phyloP scores from a whole-genome alignment of 2,329 filamentous ascomycete species.

The Lachnellula hyalina region DNA sequence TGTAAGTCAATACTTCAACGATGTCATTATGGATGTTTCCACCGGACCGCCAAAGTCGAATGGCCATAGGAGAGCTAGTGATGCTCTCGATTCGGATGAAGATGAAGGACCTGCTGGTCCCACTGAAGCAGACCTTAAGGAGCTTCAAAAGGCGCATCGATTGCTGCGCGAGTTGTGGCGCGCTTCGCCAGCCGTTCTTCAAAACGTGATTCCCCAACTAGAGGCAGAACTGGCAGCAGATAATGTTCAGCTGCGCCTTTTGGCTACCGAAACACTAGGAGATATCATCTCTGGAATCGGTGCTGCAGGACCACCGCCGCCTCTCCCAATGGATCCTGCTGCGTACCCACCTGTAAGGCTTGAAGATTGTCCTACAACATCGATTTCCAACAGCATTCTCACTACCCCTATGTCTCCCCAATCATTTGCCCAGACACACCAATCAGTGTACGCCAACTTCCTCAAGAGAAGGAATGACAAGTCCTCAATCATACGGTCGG shows the following conservation, averaged over 20 bases:
- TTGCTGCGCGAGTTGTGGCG: constrained; percentile 91
- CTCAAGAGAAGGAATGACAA: constrained; percentile 84
- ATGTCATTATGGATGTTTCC: constrained; percentile 87
- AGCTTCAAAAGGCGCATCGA: constrained; percentile 82
- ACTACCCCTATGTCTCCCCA: constrained; percentile 81
- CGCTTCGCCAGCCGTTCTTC: constrained; percentile 78
- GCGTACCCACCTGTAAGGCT: constrained; percentile 76
- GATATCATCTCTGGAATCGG: constrained; percentile 94
- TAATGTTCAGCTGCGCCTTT: constrained; percentile 75
- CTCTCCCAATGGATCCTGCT: constrained; percentile 68
- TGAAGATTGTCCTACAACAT: constrained; percentile 49
- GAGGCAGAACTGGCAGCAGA: constrained; percentile 90
- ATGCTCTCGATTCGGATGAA: constrained; percentile 58
- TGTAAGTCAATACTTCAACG: constrained; percentile 93
- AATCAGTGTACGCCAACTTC: constrained; percentile 75
- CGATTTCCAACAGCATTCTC: constrained; percentile 56
- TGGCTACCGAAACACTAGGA: constrained; percentile 90
- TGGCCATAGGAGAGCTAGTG: constrained; percentile 43
- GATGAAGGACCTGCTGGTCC: constrained; percentile 56
- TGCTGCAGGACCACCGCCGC: constrained; percentile 75
- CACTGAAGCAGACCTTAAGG: constrained; percentile 78
- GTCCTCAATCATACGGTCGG: constrained; percentile 71
- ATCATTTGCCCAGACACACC: constrained; percentile 81
- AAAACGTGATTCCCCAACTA: constrained; percentile 89
- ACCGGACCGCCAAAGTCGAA: constrained; percentile 43